Base-by-base conservation (phyloP, 768 basidiomycete species). In the Pleurotus tuoliensis region DNA sequence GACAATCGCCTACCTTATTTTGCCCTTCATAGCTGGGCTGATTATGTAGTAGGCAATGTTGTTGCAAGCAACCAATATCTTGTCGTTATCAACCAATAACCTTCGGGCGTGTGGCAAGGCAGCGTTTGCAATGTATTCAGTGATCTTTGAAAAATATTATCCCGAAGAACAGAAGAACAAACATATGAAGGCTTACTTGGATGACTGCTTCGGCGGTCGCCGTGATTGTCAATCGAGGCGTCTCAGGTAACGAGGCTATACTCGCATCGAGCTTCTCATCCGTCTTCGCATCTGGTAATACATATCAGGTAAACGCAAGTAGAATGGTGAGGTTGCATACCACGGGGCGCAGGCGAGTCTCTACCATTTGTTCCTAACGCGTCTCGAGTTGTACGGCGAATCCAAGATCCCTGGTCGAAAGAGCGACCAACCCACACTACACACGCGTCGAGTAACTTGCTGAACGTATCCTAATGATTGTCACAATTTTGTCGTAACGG, bases 1-100 rank as follows among this genome's bases (percentile, higher is more conserved):
- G 22, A 34, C 52, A 56, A 9, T 9, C 11, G 30, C 11, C 30
- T 62, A 92, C 92, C 82, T 87, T 37, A 85, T 70, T 64, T 87
- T 88, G 24, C 84, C 83, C 67, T 90, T 90, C 74, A 96, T 76
- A 1, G 87, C 83, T 0, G 95, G 92, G 40, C 78, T 82, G 30
- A 96, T 78, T 43, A 96, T 82, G 63, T 92, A 92, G 62, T 93
- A 90, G 15, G 91, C 77, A 43, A 98, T 84, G 63, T 90, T 93
- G 56, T 77, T 88, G 69, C 92, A 95, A 5, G 85, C 80, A n/a
- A 82, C 77, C 9, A 83, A 72, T 16, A 94, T 80, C 70, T 86
- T 92, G 71, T 98, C 96, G 38, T 83, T 82, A 60, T 98, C 96
- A 61, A 87, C 73, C 52, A 96, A 73, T 68, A 97, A 86, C 61